These are phyloP conservation scores for Trichophaea hybrida DNA, from an alignment of 2,329 filamentous ascomycete species.

Conservation along the genomic window DNA sequence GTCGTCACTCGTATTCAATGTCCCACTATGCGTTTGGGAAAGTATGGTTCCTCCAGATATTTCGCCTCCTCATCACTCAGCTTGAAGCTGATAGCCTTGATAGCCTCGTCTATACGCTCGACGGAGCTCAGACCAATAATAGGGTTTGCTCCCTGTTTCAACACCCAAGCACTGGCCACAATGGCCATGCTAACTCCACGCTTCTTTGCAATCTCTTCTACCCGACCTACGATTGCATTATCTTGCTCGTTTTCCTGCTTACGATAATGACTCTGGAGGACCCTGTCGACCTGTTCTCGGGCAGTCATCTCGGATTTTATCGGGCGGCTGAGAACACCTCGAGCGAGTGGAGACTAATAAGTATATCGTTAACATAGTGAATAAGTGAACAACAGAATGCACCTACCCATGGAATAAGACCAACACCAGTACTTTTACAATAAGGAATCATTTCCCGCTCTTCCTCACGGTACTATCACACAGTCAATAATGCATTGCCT, in stretches of 20 bases:
- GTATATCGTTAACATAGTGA: constrained; percentile 27
- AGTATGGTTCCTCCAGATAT: constrained; percentile 30
- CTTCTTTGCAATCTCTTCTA: constrained; percentile 46
- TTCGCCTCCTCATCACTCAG: constrained; percentile 45
- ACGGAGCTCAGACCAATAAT: constrained; percentile 48
- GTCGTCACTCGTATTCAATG: neutral
- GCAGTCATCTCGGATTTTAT: neutral
- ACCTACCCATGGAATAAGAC: neutral
- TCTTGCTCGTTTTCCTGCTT: constrained; percentile 33
- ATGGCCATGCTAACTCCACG: constrained; percentile 47
- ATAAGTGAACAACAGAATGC: neutral
- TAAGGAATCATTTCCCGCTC: constrained; percentile 42
- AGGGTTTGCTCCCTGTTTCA: constrained; percentile 39
- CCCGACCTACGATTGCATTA: constrained; percentile 39
- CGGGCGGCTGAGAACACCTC: constrained; percentile 30
- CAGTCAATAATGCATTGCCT: constrained; percentile 31
- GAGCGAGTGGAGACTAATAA: constrained; percentile 32
- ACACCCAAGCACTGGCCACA: constrained; percentile 49
- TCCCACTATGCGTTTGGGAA: neutral
- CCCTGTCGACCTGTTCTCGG: constrained; percentile 11
- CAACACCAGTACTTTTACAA: constrained; percentile 33
- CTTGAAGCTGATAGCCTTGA: constrained; percentile 35
- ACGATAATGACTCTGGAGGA: neutral
- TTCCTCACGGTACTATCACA: constrained; percentile 43
- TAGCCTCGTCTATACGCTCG: constrained; percentile 47